Conservation (phyloP, 495 filamentous ascomycete genomes). For the Penicillium malachiteum region DNA sequence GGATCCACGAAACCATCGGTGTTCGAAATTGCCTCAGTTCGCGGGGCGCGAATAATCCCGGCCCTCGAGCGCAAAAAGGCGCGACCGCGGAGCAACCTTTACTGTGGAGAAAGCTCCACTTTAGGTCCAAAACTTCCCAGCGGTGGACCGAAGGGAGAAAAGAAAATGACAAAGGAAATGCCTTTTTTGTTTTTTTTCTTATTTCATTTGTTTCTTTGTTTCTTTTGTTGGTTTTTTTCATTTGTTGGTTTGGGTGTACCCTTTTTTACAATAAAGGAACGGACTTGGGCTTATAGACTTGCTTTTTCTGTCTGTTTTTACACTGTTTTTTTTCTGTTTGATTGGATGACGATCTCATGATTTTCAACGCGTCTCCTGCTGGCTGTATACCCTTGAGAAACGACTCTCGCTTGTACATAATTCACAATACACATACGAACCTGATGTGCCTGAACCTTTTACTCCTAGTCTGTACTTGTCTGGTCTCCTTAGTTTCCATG, state of each 20-base stretch:
- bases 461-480: not conserved
- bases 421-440: not conserved
- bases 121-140: conserved; percentile 2
- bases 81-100: conserved; percentile 11
- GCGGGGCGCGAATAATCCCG: conserved; percentile 13
- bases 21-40: conserved; percentile 5
- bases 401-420: conserved; percentile 6
- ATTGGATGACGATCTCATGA: conserved; percentile 15
- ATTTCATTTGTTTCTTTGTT: not conserved
- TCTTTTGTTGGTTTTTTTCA: not conserved
- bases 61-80: conserved; percentile 1
- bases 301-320: not conserved
- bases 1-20: not conserved
- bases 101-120: conserved; percentile 7
- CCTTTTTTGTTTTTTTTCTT: not conserved
- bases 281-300: not conserved
- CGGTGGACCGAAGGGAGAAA: not conserved
- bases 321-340: conserved; percentile 1
- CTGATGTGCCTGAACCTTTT: not conserved
- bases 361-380: conserved; percentile 8
- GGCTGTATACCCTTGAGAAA: conserved; percentile 15
- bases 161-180: not conserved
- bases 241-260: not conserved
- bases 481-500: not conserved
- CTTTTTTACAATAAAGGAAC: conserved; percentile 1